These are phyloP conservation scores for Penicillium sp. DNA, from an alignment of 2,329 filamentous ascomycete genomes.

Conservation along the genomic window DNA sequence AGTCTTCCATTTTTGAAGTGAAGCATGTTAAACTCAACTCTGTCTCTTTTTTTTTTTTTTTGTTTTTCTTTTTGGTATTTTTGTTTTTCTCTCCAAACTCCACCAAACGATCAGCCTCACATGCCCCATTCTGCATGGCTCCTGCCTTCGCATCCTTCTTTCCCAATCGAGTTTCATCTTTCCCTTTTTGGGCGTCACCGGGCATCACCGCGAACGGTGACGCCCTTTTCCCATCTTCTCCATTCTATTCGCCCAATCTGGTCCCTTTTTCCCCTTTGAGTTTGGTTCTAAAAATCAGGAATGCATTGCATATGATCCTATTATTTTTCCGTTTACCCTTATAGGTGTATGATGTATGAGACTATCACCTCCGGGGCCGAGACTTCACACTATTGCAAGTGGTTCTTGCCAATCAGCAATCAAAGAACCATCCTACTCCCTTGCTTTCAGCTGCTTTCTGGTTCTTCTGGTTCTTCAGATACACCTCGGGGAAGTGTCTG, in stretches of 20 bases:
- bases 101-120: constrained; percentile 1
- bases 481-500: neutral
- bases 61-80: neutral
- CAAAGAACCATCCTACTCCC: constrained; percentile 9
- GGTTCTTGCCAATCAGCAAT: constrained; percentile 15
- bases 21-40: neutral
- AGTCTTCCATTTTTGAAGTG: constrained; percentile 5
- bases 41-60: neutral
- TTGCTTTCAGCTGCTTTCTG: constrained; percentile 15
- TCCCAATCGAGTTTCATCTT: neutral
- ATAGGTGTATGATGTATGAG: constrained; percentile 12
- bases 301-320: constrained; percentile 10
- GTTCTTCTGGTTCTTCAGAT: neutral
- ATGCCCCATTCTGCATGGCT: neutral
- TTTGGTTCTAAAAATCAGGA: neutral
- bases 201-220: neutral
- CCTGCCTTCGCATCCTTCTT: neutral
- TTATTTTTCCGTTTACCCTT: neutral
- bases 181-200: constrained; percentile 3
- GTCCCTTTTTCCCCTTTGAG: neutral
- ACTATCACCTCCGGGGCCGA: constrained; percentile 13
- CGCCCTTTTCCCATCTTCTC: neutral
- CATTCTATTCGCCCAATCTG: neutral
- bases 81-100: neutral
- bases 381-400: constrained; percentile 10